These are phyloP conservation scores for Zalaria sp. DNA, from an alignment of 2,329 filamentous ascomycete genomes.

Conservation along the genomic window DNA sequence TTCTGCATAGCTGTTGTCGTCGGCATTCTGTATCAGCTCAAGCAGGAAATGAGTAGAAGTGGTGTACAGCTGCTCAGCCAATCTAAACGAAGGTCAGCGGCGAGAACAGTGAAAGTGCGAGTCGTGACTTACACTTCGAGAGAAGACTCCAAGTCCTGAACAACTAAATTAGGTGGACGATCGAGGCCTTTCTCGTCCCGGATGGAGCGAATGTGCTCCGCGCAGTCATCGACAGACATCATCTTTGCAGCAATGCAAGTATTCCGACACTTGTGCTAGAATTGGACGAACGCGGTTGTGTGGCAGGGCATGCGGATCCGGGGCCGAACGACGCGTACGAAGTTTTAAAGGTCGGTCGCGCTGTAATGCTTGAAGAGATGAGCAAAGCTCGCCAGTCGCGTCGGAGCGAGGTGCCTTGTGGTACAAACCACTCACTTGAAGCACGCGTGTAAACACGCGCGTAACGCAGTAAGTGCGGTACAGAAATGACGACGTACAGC, in stretches of 20 bases:
- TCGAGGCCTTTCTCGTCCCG: slow-evolving; percentile 1
- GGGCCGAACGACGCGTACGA: no score
- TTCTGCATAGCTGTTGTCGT: slow-evolving; percentile 31
- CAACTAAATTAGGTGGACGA: not conserved
- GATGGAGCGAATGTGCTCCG: slow-evolving; percentile 2
- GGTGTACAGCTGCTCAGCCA: slow-evolving; percentile 17
- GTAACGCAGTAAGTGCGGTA: no score
- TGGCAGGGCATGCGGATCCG: no score
- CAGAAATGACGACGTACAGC: no score
- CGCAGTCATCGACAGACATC: slow-evolving; percentile 1
- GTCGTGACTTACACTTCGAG: not conserved
- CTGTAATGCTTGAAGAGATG: no score
- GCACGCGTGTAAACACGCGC: no score
- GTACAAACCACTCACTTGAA: no score
- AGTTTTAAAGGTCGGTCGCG: no score
- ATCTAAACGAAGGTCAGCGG: not conserved
- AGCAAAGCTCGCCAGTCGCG: no score
- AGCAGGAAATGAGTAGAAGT: slow-evolving; percentile 32
- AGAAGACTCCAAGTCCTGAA: not conserved
- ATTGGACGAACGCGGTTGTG: no score
- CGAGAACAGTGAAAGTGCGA: not conserved
- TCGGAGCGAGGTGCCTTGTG: no score
- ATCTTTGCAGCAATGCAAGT: not conserved
- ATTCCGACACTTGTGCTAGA: no score
- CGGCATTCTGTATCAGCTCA: slow-evolving; percentile 41